Percentiles rank a stretch among this genome's conserved stretches.
phyloP scores from a whole-genome alignment of 306 rosid genomes.

The cucumber (Cucumis sativus) region Cucumber_9930_V3 NC_026657.2:6705501-6706000 shows the following conservation, averaged over 20 bases:
- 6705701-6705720: constrained; percentile 96
- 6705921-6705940: background rate
- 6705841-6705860: background rate
- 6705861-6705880: background rate
- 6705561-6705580: background rate
- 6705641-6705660: background rate
- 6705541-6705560: background rate
- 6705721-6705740: constrained; percentile 97
- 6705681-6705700: constrained; percentile 98
- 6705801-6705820: background rate
- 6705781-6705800: background rate
- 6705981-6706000: background rate
- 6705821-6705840: constrained; percentile 1
- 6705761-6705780: constrained; percentile 20
- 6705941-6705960: background rate
- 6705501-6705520: background rate
- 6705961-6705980: background rate
- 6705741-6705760: constrained; percentile 98
- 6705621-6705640: background rate
- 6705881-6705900: background rate
- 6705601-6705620: background rate
- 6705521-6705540: background rate
- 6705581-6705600: background rate
- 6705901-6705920: background rate
- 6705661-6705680: constrained; percentile 85